phyloP scores from a whole-genome alignment of 2,329 filamentous ascomycete genomes.

The Pyricularia sp. region DNA sequence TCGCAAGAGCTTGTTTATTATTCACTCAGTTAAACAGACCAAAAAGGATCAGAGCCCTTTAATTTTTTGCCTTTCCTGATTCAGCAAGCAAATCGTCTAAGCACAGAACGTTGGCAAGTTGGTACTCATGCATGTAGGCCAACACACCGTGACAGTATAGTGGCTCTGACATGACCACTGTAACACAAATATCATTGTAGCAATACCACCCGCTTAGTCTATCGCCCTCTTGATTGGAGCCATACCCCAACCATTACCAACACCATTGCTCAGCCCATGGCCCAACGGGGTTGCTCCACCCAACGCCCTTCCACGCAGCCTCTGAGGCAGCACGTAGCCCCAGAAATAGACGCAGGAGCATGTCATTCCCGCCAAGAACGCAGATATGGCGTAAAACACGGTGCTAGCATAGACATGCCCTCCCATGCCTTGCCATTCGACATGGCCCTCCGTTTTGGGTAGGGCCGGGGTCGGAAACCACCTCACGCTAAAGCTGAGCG shows the following conservation, averaged over 20 bases:
- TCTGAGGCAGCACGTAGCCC: conserved; percentile 42
- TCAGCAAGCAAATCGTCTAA: neutral
- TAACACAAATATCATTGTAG: neutral
- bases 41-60: neutral
- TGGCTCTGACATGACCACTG: neutral
- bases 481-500: conserved; percentile 64
- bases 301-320: conserved; percentile 35
- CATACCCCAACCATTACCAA: conserved; percentile 32
- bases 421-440: conserved; percentile 53
- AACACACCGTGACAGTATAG: neutral
- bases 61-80: neutral
- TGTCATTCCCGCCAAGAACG: conserved; percentile 42
- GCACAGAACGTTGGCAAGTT: neutral
- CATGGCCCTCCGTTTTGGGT: conserved; percentile 51
- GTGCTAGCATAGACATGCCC: conserved; percentile 52
- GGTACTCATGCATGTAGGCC: neutral
- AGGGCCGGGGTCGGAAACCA: conserved; percentile 73
- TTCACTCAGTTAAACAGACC: neutral
- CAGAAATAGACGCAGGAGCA: conserved; percentile 46
- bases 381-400: conserved; percentile 47
- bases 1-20: neutral
- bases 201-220: conserved; percentile 19
- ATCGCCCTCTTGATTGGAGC: conserved; percentile 37
- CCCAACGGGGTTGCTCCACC: conserved; percentile 46
- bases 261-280: conserved; percentile 36